Conservation (phyloP, 192 early-diverging fungal genomes). For the Entrophospora sp. region DNA sequence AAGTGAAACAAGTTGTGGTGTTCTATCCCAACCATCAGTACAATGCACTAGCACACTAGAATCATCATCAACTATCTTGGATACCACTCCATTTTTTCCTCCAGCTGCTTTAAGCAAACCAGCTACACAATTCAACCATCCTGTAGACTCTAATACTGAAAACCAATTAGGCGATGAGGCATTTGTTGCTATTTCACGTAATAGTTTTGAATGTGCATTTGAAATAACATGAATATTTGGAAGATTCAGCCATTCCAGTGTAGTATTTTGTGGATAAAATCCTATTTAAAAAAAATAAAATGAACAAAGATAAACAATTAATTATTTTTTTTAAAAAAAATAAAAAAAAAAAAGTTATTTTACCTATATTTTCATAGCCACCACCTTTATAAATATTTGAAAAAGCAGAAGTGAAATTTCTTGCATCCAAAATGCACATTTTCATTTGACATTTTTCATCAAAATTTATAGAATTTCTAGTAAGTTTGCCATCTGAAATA, state of each 20-base stretch:
- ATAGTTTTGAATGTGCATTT: slow-evolving; percentile 22
- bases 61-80: slow-evolving; percentile 26
- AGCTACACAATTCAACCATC: slow-evolving; percentile 32
- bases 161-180: slow-evolving; percentile 30
- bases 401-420: slow-evolving; percentile 26
- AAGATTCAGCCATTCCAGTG: slow-evolving; percentile 25
- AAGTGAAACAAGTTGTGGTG: slow-evolving; percentile 34
- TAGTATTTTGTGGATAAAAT: slow-evolving; percentile 29
- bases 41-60: slow-evolving; percentile 36
- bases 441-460: slow-evolving; percentile 14
- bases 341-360: background rate
- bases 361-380: slow-evolving; percentile 35
- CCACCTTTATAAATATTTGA: slow-evolving; percentile 29
- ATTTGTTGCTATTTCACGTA: slow-evolving; percentile 26
- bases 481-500: too few relatives aligned
- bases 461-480: background rate
- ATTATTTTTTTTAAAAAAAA: too few relatives aligned
- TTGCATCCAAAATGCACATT: slow-evolving; percentile 36
- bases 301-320: background rate
- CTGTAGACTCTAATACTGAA: slow-evolving; percentile 29
- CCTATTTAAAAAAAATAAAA: slow-evolving; percentile 9
- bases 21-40: slow-evolving; percentile 39
- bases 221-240: slow-evolving; percentile 32
- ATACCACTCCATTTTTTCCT: slow-evolving; percentile 29
- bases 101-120: slow-evolving; percentile 31